These are phyloP conservation scores for Strobilomyces confusus DNA, from an alignment of 768 basidiomycete genomes.

Conservation along the genomic window DNA sequence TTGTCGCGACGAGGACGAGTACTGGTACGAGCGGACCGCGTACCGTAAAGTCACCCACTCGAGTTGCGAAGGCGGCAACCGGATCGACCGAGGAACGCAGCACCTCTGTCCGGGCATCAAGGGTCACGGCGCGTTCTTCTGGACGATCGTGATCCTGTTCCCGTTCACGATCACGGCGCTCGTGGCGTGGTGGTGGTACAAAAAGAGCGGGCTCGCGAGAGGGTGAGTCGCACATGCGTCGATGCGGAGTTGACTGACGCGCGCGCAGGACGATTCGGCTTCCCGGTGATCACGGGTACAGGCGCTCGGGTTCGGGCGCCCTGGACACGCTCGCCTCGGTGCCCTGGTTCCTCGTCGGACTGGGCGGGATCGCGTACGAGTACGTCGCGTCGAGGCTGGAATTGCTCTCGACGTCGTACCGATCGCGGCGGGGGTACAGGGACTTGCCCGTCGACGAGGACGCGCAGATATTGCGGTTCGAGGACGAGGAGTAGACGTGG, in stretches of 20 bases:
- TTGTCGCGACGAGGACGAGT: conserved; percentile 61
- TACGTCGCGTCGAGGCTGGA: conserved; percentile 52
- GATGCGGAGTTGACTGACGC: no score
- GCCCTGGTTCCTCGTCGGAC: conserved; percentile 84
- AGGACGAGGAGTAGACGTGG: conserved; percentile 53
- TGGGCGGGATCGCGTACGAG: conserved; percentile 70
- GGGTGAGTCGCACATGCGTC: conserved; percentile 53
- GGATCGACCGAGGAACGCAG: conserved; percentile 67
- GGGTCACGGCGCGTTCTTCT: conserved; percentile 75
- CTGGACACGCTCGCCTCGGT: conserved; percentile 80
- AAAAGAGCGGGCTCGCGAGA: conserved; percentile 62
- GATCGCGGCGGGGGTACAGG: conserved; percentile 63
- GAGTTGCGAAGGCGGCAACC: conserved; percentile 72
- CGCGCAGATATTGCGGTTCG: conserved; percentile 80
- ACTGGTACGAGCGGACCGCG: conserved; percentile 91
- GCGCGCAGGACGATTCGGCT: conserved; percentile 71
- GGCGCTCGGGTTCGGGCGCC: conserved; percentile 35
- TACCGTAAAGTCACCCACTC: conserved; percentile 92
- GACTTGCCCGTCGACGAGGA: conserved; percentile 83
- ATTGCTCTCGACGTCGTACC: conserved; percentile 34
- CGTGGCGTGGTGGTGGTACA: conserved; percentile 80
- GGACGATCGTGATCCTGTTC: conserved; percentile 71
- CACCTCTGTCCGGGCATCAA: conserved; percentile 83
- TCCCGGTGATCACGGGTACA: conserved; percentile 43
- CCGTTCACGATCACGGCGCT: conserved; percentile 77